Percentiles rank a stretch among this genome's conserved stretches.
Conservation (phyloP, 768 basidiomycete species). For the Mycena polygramma region DNA sequence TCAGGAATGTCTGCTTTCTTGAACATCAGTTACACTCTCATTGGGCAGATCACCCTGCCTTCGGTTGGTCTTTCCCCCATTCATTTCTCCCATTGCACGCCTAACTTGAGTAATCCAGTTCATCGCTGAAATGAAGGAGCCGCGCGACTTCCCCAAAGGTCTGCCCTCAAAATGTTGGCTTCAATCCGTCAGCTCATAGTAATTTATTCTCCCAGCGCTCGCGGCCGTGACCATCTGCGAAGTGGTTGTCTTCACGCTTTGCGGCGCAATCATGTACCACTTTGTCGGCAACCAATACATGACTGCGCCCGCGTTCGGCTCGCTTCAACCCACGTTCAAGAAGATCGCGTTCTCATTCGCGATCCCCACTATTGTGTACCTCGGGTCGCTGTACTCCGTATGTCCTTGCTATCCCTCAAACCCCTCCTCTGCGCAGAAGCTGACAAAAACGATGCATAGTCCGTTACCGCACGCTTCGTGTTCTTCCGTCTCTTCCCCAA, state of each 20-base stretch:
- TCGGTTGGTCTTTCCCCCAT: too few relatives aligned
- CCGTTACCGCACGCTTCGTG: conserved; percentile 57
- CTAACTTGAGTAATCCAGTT: too few relatives aligned
- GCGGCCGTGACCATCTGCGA: conserved; percentile 59
- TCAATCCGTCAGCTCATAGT: neutral
- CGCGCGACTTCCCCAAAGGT: conserved; percentile 60
- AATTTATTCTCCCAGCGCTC: conserved; percentile 42
- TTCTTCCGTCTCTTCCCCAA: conserved; percentile 59
- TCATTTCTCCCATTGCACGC: too few relatives aligned
- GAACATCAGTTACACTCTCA: conserved; percentile 60
- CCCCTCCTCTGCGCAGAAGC: neutral
- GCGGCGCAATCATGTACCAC: conserved; percentile 58
- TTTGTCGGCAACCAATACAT: conserved; percentile 57
- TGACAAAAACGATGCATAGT: conserved; percentile 40
- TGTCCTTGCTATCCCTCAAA: conserved; percentile 23
- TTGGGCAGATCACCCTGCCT: conserved; percentile 59
- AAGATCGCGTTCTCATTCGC: conserved; percentile 61
- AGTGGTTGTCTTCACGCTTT: conserved; percentile 55
- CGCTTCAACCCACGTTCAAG: conserved; percentile 51
- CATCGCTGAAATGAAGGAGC: conserved; percentile 62
- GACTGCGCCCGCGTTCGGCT: conserved; percentile 58
- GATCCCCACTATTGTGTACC: conserved; percentile 59
- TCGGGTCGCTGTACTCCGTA: conserved; percentile 58
- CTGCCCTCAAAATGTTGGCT: neutral
- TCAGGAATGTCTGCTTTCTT: conserved; percentile 59